A percentile compares a stretch with the other conserved stretches of the same genome.
Conservation (phyloP, 495 filamentous ascomycete genomes). For the Xylaria palmicola region DNA sequence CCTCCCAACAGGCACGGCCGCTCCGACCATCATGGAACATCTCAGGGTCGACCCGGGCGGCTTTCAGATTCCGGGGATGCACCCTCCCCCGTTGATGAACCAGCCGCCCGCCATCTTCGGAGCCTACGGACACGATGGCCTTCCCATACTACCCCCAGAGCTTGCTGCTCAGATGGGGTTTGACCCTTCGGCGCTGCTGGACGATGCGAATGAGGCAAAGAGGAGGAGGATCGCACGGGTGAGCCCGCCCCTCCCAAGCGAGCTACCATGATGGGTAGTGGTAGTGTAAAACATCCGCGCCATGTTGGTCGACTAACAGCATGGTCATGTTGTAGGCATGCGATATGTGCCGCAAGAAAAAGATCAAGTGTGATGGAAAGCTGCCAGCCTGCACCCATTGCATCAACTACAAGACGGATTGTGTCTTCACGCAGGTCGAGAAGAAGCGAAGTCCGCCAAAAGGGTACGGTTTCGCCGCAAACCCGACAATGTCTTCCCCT, state of each 20-base stretch:
- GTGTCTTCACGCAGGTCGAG: constrained; percentile 95
- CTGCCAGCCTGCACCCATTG: constrained; percentile 94
- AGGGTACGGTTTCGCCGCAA: constrained; percentile 61
- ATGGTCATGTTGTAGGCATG: constrained; percentile 63
- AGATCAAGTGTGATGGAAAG: constrained; percentile 99
- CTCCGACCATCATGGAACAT: constrained; percentile 42
- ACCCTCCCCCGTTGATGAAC: constrained; percentile 59
- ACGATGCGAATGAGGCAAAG: constrained; percentile 83
- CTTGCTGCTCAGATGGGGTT: constrained; percentile 62
- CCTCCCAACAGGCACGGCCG: background rate
- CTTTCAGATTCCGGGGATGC: constrained; percentile 51
- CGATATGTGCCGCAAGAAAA: constrained; percentile 99
- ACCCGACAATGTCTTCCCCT: background rate
- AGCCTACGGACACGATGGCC: constrained; percentile 58
- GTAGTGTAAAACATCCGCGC: too few relatives aligned
- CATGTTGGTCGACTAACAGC: constrained; percentile 15
- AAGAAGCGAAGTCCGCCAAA: constrained; percentile 98
- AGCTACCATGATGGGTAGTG: background rate
- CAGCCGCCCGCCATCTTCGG: constrained; percentile 72
- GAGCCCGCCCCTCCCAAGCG: constrained; percentile 26
- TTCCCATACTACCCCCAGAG: constrained; percentile 56
- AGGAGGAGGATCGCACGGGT: constrained; percentile 90
- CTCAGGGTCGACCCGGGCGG: constrained; percentile 33
- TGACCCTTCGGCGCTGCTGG: constrained; percentile 52
- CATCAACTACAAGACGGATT: constrained; percentile 97